These are phyloP conservation scores for Mortierella sp. DNA, from an alignment of 371 early-diverging fungal genomes.

Conservation along the genomic window DNA sequence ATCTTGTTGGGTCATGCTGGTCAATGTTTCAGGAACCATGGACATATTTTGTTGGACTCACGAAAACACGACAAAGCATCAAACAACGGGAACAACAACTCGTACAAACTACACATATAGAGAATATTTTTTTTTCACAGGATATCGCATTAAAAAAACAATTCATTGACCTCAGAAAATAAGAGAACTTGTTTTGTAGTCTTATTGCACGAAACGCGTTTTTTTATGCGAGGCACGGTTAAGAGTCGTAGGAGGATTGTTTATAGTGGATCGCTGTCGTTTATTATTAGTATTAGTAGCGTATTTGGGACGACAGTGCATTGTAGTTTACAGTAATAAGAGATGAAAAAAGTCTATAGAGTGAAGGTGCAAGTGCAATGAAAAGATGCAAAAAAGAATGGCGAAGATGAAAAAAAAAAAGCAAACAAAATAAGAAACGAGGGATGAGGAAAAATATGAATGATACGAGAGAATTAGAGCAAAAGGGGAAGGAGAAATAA, in stretches of 20 bases:
- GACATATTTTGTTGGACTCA: not conserved
- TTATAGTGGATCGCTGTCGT: not conserved
- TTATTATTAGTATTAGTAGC: not conserved
- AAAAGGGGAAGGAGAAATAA: not conserved
- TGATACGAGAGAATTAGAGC: not conserved
- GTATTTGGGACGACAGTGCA: not conserved
- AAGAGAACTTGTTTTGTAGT: no score
- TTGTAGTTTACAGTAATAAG: not conserved
- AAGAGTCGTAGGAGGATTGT: not conserved
- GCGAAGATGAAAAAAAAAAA: not conserved
- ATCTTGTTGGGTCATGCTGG: not conserved
- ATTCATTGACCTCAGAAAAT: not conserved
- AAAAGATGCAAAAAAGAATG: not conserved
- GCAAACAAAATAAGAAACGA: not conserved
- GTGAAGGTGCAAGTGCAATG: not conserved
- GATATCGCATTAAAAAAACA: slow-evolving; percentile 10
- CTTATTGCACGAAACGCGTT: not conserved
- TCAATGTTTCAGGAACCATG: not conserved
- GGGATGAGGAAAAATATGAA: not conserved
- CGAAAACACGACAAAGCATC: not conserved
- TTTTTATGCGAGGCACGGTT: not conserved
- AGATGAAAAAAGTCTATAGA: not conserved
- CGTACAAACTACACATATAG: not conserved
- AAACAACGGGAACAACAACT: not conserved
- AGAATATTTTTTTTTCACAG: not conserved